Conservation (phyloP, 257 asterid species). For the Nicotiana otophora region DNA sequence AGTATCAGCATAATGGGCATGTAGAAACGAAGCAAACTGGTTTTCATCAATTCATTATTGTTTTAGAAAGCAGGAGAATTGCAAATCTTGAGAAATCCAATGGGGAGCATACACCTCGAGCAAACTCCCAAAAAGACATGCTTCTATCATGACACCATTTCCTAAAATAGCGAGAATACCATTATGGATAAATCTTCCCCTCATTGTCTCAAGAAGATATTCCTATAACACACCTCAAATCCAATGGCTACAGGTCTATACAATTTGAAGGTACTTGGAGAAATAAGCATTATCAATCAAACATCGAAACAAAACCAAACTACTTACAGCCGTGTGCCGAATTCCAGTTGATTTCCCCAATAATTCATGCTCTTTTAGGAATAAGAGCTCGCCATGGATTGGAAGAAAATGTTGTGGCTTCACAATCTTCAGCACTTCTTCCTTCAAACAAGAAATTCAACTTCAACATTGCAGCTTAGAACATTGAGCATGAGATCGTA, state of each 20-base stretch:
- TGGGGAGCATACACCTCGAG: background rate
- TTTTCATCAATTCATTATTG: background rate
- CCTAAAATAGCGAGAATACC: background rate
- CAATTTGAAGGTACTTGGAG: background rate
- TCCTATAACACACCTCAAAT: background rate
- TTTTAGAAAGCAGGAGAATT: background rate
- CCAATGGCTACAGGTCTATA: background rate
- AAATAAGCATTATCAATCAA: background rate
- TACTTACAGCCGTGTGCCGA: constrained; percentile 83
- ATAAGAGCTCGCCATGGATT: constrained; percentile 93
- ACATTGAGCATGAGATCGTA: background rate
- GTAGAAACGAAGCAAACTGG: background rate
- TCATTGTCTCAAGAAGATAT: background rate
- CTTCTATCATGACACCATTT: background rate
- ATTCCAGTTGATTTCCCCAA: constrained; percentile 94
- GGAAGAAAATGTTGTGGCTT: constrained; percentile 99
- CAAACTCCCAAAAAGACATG: background rate
- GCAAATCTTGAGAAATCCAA: background rate
- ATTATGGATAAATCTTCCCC: background rate
- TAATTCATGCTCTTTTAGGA: constrained; percentile 94
- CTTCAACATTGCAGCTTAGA: background rate
- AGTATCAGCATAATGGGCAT: background rate
- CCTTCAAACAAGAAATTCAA: constrained; percentile 34
- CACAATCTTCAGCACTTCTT: constrained; percentile 89
- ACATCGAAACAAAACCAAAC: constrained; percentile 7